These are phyloP conservation scores for Marasmius fiardii DNA, from an alignment of 1,284 basidiomycete genomes.

Conservation along the genomic window DNA sequence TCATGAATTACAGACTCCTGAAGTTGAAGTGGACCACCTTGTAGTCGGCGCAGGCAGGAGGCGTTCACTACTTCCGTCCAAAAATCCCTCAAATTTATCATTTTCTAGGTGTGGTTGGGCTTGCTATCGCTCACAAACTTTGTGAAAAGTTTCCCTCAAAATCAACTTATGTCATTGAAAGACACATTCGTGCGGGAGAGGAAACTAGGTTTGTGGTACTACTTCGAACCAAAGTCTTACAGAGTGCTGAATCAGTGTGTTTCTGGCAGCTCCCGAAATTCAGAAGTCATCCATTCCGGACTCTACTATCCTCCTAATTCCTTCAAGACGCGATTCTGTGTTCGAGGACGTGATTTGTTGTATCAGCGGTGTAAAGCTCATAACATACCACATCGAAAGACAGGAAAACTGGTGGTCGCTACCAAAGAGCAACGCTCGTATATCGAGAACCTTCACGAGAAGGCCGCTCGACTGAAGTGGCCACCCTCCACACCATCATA, in stretches of 20 bases:
- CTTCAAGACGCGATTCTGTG: conserved; percentile 84
- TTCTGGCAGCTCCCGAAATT: conserved; percentile 78
- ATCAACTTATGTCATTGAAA: conserved; percentile 84
- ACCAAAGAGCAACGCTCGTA: conserved; percentile 63
- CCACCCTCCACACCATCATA: conserved; percentile 36
- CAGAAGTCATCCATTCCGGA: conserved; percentile 93
- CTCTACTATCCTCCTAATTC: conserved; percentile 84
- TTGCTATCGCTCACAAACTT: conserved; percentile 82
- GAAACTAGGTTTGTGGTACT: conserved; percentile 68
- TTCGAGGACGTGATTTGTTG: conserved; percentile 83
- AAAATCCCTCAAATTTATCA: neutral
- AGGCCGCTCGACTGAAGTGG: conserved; percentile 54
- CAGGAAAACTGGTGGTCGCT: conserved; percentile 89
- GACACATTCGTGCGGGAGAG: conserved; percentile 71
- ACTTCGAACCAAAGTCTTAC: neutral
- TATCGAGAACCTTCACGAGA: conserved; percentile 65
- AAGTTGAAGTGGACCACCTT: conserved; percentile 81
- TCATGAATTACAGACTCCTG: conserved; percentile 49
- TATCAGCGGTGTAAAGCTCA: conserved; percentile 75
- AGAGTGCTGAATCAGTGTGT: neutral
- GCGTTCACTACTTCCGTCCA: neutral
- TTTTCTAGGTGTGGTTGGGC: conserved; percentile 76
- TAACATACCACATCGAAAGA: conserved; percentile 68
- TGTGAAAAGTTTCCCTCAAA: conserved; percentile 65
- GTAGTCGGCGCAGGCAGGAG: conserved; percentile 84